Evolutionary conservation across 2,329 filamentous ascomycete species (phyloP).

Genomic region (Pestalotiopsis sp.): DNA sequence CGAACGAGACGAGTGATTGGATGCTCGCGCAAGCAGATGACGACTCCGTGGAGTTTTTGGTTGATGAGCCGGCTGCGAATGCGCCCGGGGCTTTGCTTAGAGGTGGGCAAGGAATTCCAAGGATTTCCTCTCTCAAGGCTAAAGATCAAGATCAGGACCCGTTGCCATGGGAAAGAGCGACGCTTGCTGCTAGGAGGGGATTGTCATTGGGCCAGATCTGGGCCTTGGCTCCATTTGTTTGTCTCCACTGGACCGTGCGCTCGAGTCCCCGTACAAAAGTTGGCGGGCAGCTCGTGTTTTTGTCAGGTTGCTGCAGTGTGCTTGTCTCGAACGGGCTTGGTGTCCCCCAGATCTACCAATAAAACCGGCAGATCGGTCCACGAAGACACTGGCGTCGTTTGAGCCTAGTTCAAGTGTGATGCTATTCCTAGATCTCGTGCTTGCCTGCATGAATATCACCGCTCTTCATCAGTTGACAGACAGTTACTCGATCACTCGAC

Average conservation of each 20-base stretch:
- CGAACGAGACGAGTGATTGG: neutral
- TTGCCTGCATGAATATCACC: neutral
- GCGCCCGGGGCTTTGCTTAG: neutral
- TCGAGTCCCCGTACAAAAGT: neutral
- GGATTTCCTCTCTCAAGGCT: neutral
- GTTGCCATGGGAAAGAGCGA: slow-evolving; percentile 9
- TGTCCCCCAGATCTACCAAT: neutral
- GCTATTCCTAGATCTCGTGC: neutral
- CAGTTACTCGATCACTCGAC: no score
- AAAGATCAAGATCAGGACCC: slow-evolving; percentile 4
- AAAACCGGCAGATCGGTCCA: neutral
- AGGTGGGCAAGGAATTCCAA: neutral
- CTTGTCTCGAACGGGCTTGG: neutral
- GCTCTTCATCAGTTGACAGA: neutral
- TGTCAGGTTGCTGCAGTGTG: neutral
- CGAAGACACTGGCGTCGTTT: neutral
- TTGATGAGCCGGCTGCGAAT: neutral
- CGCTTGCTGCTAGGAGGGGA: neutral
- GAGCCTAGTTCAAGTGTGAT: neutral
- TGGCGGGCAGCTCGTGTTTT: neutral
- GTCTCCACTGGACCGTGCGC: neutral
- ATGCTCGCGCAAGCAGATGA: neutral
- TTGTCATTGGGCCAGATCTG: neutral
- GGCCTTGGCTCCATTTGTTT: neutral
- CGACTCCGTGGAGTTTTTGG: neutral